A percentile compares a stretch with the other conserved stretches of the same genome.
Conservation (phyloP, 129 eudicot species). For the Lonicera japonica region DNA sequence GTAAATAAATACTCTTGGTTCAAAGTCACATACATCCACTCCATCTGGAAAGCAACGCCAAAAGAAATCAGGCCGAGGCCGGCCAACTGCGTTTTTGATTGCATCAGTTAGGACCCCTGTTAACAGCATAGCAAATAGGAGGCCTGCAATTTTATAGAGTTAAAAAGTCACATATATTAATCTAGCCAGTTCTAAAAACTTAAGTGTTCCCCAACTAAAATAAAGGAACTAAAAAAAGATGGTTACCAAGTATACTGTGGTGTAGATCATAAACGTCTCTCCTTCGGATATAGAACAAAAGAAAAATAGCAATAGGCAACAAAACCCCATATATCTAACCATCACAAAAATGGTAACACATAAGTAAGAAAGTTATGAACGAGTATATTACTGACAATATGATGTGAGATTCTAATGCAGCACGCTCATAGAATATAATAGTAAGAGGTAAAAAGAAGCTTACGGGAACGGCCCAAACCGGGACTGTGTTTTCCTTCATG, state of each 20-base stretch:
- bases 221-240: not conserved
- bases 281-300: conserved; percentile 44
- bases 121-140: conserved; percentile 57
- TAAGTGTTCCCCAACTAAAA: not conserved
- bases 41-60: conserved; percentile 98
- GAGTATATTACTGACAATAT: no score
- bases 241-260: conserved; percentile 64
- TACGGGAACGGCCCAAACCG: conserved; percentile 86
- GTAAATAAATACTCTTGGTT: not conserved
- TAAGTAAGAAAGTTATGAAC: not conserved
- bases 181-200: conserved; percentile 1
- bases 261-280: conserved; percentile 86
- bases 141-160: conserved; percentile 41
- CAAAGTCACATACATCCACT: conserved; percentile 34
- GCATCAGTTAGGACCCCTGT: conserved; percentile 84
- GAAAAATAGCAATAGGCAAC: conserved; percentile 63
- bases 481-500: conserved; percentile 76
- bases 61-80: conserved; percentile 95
- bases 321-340: conserved; percentile 66
- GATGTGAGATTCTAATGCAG: no score
- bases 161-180: not conserved
- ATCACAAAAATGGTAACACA: not conserved
- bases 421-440: no score
- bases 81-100: conserved; percentile 74
- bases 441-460: conserved; percentile 22